Base-by-base conservation (phyloP, 2,329 filamentous ascomycete genomes). In the Diaporthe destruens region DNA sequence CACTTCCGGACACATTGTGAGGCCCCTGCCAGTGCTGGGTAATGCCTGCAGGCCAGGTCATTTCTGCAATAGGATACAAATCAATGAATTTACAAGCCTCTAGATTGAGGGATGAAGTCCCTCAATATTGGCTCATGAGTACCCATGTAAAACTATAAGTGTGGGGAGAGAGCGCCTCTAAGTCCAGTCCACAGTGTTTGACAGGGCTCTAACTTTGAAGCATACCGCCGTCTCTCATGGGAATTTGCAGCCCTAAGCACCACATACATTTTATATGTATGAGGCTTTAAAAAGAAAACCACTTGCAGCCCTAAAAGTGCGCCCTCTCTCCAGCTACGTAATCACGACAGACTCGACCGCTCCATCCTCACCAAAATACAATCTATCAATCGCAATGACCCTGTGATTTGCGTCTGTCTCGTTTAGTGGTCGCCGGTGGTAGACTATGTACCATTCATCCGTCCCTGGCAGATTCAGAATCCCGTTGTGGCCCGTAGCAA, bases 401-500 rank as follows among this genome's bases (percentile, higher is more conserved):
- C 65, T 44, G 18, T 61, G 53, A 6, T 68, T 56, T 12, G 65
- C n/a, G 47, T 69, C 63, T 20, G 34, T 49, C 56, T 72, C 70
- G 11, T 51, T 56, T 2, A 42, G 54, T 42, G 57, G 61, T 29
- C 70, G 55, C 12, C 70, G 56, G 39, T 72, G 70, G 23, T 74
- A 74, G 14, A 67, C 55, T 7, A 74, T 59, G 16, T 72, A 74
- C 69, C 69, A 74, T n/a, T 56, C 51, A 14, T 74, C 72, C 39
- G 72, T 72, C 20, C 70, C 72, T 5, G 72, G 72, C 16, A 70
- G 23, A 23, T 74, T 72, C 49, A 74, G n/a, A 16, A 74, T 67
- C 29, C 63, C 42, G 49, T 69, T 69, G 32, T 74, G 70, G n/a
- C 72, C 70, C 7, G 72, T 69, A 4, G 65, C 65, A 16, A 69